Conservation (phyloP, 2,329 filamentous ascomycete genomes). For the Aspergillus alliaceus region DNA sequence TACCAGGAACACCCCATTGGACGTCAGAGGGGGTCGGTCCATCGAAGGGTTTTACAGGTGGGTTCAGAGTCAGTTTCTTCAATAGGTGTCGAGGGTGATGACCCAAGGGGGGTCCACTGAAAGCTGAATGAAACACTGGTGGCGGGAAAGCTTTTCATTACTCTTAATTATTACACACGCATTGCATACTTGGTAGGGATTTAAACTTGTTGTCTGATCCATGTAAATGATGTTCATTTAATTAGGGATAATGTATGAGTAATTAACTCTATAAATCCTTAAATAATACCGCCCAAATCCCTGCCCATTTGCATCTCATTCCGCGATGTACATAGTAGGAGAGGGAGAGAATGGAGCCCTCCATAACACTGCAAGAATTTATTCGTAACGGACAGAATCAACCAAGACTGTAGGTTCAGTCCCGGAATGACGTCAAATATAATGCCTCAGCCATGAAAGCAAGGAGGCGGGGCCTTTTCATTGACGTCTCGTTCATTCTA, state of each 20-base stretch:
- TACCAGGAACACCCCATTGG: not conserved
- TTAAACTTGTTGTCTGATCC: not conserved
- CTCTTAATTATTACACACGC: not conserved
- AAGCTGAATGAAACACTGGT: constrained; percentile 1
- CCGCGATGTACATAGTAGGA: too few relatives aligned
- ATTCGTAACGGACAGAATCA: not conserved
- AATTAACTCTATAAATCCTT: too few relatives aligned
- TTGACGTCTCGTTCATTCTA: too few relatives aligned
- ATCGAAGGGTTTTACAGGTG: not conserved
- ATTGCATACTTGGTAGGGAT: not conserved
- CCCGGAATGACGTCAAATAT: not conserved
- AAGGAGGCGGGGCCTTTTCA: not conserved
- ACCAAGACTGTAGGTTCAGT: too few relatives aligned
- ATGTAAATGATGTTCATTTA: too few relatives aligned
- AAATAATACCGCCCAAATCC: too few relatives aligned
- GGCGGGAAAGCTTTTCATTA: not conserved
- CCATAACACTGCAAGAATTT: not conserved
- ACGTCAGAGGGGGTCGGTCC: not conserved
- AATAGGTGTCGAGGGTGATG: too few relatives aligned
- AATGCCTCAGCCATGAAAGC: not conserved
- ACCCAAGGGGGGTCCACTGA: not conserved
- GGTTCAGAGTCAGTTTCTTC: too few relatives aligned
- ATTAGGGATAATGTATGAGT: too few relatives aligned
- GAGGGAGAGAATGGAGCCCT: not conserved
- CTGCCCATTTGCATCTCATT: too few relatives aligned